Conservation (phyloP, 2,329 filamentous ascomycete species). For the Ophiostoma populinum region DNA sequence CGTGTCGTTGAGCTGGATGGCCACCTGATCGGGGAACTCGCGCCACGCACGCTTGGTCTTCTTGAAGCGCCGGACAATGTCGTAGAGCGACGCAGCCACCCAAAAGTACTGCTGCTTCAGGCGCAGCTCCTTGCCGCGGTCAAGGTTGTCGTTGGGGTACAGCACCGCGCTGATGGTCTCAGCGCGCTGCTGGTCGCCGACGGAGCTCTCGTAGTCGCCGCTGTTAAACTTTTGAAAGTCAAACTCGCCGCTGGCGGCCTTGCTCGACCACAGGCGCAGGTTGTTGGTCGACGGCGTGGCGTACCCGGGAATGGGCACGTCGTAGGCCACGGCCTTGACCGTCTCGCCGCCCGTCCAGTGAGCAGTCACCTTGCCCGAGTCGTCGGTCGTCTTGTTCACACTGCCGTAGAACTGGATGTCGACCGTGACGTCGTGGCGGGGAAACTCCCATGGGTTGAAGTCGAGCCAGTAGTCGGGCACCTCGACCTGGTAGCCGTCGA, state of each 20-base stretch:
- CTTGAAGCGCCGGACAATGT: conserved; percentile 96
- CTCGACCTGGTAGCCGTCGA: conserved; percentile 95
- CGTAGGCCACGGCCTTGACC: conserved; percentile 82
- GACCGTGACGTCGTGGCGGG: conserved; percentile 83
- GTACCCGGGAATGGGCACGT: conserved; percentile 83
- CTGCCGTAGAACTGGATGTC: conserved; percentile 94
- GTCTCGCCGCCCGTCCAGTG: conserved; percentile 88
- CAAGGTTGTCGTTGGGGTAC: conserved; percentile 95
- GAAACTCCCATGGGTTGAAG: conserved; percentile 98
- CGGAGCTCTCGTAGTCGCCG: conserved; percentile 93
- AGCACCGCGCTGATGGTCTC: conserved; percentile 96
- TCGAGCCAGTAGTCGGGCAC: conserved; percentile 98
- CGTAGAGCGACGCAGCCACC: conserved; percentile 90
- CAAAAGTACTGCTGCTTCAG: conserved; percentile 99
- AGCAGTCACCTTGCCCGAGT: conserved; percentile 55
- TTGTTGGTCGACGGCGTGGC: conserved; percentile 88
- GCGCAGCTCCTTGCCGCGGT: conserved; percentile 88
- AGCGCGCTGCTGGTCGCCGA: conserved; percentile 95
- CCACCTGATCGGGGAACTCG: conserved; percentile 86
- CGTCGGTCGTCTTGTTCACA: conserved; percentile 58
- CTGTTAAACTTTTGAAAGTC: conserved; percentile 99
- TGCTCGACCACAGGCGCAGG: conserved; percentile 90
- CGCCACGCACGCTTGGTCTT: conserved; percentile 84
- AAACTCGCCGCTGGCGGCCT: conserved; percentile 91
- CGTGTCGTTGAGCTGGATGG: conserved; percentile 95